Base-by-base conservation (phyloP, 495 filamentous ascomycete species). In the Lasiosphaeria ovina region DNA sequence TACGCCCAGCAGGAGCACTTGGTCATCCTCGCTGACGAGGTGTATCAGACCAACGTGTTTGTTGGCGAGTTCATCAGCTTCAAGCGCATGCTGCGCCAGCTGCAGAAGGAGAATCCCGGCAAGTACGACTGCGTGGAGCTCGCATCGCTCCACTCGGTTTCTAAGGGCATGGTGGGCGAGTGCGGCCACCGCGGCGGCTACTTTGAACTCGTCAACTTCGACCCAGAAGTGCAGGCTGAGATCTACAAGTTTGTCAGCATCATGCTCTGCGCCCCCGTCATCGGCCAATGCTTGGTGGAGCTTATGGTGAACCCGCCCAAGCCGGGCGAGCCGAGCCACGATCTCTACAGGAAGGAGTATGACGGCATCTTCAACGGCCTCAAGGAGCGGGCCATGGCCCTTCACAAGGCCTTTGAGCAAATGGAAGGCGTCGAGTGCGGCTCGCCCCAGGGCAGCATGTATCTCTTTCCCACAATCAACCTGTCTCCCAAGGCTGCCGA, bases 31-130 rank as follows among this genome's bases (percentile, higher is more conserved):
- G 94, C 95, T 58, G 94, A 98, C 67, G 94, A 98, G 76, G 94
- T 98, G 7, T 98, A 98, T 83, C 94, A 98, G 77, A 98, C 95
- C 69, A 98, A 98, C 73, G 88, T 98, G 65, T 98, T 98, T 77
- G 71, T 87, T 50, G 95, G 95, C 70, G 81, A 93, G 66, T 98
- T 98, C 79, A 85, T 89, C 73, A 93, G 88, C 57, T 98, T 98
- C 86, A 97, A 98, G 79, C 87, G 89, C 68, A 85, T 87, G 40
- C 85, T 98, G 11, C 85, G 93, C 24, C 87, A 89, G 66, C 74
- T 98, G 49, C 95, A 98, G 74, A 81, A 88, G 69, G 84, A 88
- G 67, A 64, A 77, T 8, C 85, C 89, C 4, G 79, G 75, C 55
- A 89, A 87, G 72, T 98, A 89, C 79, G 90, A 93, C 74, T 72